Conservation (phyloP, 2,329 filamentous ascomycete species). For the Xylaria sp. region DNA sequence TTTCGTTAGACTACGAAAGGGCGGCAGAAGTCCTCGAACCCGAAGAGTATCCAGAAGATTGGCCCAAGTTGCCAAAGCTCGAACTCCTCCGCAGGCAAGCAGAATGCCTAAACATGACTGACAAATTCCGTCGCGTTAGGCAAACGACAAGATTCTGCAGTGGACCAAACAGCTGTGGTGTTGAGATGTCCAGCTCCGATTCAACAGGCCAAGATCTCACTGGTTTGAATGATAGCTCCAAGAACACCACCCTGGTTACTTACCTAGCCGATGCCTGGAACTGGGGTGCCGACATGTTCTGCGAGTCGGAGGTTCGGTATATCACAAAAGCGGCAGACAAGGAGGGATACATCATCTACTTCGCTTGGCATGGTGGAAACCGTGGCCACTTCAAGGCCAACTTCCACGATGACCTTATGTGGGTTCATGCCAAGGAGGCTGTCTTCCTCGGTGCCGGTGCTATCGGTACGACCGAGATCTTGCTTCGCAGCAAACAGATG, state of each 20-base stretch:
- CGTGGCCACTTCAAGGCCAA: slow-evolving; percentile 50
- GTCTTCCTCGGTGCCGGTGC: slow-evolving; percentile 63
- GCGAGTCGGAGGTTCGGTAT: slow-evolving; percentile 61
- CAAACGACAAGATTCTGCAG: slow-evolving; percentile 60
- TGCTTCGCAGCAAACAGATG: slow-evolving; percentile 54
- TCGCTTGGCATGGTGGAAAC: slow-evolving; percentile 57
- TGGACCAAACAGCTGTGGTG: slow-evolving; percentile 57
- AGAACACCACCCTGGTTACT: slow-evolving; percentile 60
- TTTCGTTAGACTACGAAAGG: slow-evolving; percentile 48
- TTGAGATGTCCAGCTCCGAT: slow-evolving; percentile 56
- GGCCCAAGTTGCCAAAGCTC: slow-evolving; percentile 54
- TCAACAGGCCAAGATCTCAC: slow-evolving; percentile 59
- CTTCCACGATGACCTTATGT: slow-evolving; percentile 57
- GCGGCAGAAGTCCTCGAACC: slow-evolving; percentile 55
- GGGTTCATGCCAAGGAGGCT: slow-evolving; percentile 60
- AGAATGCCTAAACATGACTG: slow-evolving; percentile 41
- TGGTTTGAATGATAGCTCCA: slow-evolving; percentile 63
- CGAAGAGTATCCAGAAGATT: slow-evolving; percentile 51
- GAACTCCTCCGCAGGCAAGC: slow-evolving; percentile 54
- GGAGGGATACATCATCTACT: slow-evolving; percentile 59
- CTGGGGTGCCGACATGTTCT: slow-evolving; percentile 67
- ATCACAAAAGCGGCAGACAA: slow-evolving; percentile 47
- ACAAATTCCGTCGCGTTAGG: slow-evolving; percentile 51
- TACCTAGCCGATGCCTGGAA: slow-evolving; percentile 67
- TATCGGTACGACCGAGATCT: slow-evolving; percentile 61